A percentile compares a stretch with the other conserved stretches of the same genome.
Conservation (phyloP, 148 eudicot genomes). For the Rhododendron mucronatum region DNA sequence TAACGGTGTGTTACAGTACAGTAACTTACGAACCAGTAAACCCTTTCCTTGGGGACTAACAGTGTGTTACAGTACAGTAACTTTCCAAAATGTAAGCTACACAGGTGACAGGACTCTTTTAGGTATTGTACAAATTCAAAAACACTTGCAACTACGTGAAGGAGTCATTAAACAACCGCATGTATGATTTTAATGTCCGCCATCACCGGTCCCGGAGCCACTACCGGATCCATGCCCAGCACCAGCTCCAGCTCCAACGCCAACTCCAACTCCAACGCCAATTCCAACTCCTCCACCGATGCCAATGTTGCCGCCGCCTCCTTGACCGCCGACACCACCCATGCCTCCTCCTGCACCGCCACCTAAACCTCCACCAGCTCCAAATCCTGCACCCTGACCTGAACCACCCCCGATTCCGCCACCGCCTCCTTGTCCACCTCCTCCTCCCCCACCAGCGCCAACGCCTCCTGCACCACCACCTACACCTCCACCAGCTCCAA, state of each 20-base stretch:
- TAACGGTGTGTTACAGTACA: too few relatives aligned
- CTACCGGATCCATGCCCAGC: background rate
- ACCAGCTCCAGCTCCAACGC: slow-evolving; percentile 11
- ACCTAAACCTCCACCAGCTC: slow-evolving; percentile 17
- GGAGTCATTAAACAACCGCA: background rate
- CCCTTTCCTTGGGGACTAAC: background rate
- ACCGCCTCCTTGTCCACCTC: background rate
- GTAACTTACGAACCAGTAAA: background rate
- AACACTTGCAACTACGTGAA: background rate
- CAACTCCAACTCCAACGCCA: slow-evolving; percentile 12
- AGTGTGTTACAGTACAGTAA: too few relatives aligned
- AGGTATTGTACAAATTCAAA: background rate
- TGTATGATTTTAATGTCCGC: background rate
- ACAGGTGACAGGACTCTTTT: background rate
- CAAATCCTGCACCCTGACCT: slow-evolving; percentile 12
- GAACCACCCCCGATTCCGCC: slow-evolving; percentile 4
- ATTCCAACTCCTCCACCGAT: slow-evolving; percentile 7
- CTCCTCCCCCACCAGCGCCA: slow-evolving; percentile 6
- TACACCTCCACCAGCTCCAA: slow-evolving; percentile 10
- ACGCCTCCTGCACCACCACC: slow-evolving; percentile 9
- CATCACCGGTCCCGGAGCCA: slow-evolving; percentile 14
- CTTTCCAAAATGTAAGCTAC: background rate
- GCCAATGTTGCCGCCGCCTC: background rate
- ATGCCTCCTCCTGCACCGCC: slow-evolving; percentile 18
- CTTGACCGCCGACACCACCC: slow-evolving; percentile 15